Evolutionary conservation across 257 asterid genomes (phyloP).

Genomic region (Coffea canephora): DNA sequence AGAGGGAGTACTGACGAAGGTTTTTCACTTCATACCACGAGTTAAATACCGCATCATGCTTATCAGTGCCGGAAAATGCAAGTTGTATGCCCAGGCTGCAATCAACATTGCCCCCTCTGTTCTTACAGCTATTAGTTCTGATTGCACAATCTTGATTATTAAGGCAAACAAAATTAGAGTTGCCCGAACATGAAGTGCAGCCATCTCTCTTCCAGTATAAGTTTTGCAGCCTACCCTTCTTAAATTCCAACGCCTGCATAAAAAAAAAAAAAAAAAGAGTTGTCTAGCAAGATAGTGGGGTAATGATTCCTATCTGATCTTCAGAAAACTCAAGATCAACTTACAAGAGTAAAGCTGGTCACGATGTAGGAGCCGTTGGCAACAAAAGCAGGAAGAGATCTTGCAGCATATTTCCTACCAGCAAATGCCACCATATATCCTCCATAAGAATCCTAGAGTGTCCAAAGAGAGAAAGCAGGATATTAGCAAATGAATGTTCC

Average conservation of each 20-base stretch:
- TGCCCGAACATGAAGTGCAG: conserved; percentile 63
- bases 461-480: not conserved
- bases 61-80: conserved; percentile 91
- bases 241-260: conserved; percentile 77
- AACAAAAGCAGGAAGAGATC: conserved; percentile 82
- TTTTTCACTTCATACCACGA: conserved; percentile 95
- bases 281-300: not conserved
- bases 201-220: conserved; percentile 93
- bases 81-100: conserved; percentile 93
- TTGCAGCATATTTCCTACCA: conserved; percentile 87
- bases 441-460: conserved; percentile 64
- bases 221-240: conserved; percentile 92
- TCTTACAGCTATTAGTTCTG: conserved; percentile 58
- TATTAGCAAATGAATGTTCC: not conserved
- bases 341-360: conserved; percentile 93
- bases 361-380: conserved; percentile 64
- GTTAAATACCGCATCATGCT: conserved; percentile 75
- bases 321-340: conserved; percentile 14
- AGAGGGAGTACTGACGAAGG: conserved; percentile 92
- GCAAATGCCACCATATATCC: conserved; percentile 99
- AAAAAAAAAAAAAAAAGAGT: not conserved
- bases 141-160: conserved; percentile 89
- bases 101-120: conserved; percentile 77
- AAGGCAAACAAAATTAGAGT: conserved; percentile 66
- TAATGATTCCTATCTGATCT: not conserved